phyloP scores from a whole-genome alignment of 2,329 filamentous ascomycete species.

The Rugonectria rugulosa region DNA sequence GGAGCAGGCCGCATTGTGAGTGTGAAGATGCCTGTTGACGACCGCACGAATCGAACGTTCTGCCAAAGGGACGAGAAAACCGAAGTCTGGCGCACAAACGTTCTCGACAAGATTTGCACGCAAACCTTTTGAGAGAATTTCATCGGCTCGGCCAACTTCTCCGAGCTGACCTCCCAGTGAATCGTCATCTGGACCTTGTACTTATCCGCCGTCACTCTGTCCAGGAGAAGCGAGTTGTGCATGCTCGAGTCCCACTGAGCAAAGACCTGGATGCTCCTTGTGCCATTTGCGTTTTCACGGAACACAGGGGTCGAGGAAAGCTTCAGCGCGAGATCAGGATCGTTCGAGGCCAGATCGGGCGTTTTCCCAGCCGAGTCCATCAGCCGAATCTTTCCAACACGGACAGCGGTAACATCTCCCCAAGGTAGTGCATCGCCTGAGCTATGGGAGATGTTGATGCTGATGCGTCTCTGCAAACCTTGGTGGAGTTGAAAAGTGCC shows the following conservation, averaged over 20 bases:
- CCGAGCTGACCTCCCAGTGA: slow-evolving; percentile 84
- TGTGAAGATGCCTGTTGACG: slow-evolving; percentile 85
- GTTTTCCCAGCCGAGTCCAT: slow-evolving; percentile 87
- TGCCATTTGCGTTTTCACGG: slow-evolving; percentile 88
- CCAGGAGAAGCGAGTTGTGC: slow-evolving; percentile 91
- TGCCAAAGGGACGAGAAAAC: slow-evolving; percentile 90
- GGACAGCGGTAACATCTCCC: slow-evolving; percentile 80
- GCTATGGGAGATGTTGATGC: slow-evolving; percentile 88
- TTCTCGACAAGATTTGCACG: slow-evolving; percentile 83
- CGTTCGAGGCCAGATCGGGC: slow-evolving; percentile 76
- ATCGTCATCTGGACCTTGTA: slow-evolving; percentile 89
- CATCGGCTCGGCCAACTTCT: slow-evolving; percentile 87
- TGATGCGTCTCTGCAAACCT: slow-evolving; percentile 86
- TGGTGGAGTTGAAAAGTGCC: slow-evolving; percentile 96
- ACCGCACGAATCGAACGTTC: slow-evolving; percentile 83
- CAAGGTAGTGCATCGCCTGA: slow-evolving; percentile 89
- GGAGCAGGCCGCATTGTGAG: slow-evolving; percentile 86
- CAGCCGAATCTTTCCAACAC: slow-evolving; percentile 82
- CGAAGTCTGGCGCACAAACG: slow-evolving; percentile 84
- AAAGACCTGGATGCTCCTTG: slow-evolving; percentile 82
- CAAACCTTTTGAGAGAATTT: slow-evolving; percentile 82
- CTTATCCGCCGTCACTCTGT: slow-evolving; percentile 90
- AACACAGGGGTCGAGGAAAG: slow-evolving; percentile 80
- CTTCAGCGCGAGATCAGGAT: slow-evolving; percentile 78
- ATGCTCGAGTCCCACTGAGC: slow-evolving; percentile 97